These are phyloP conservation scores for Benincasa hispida DNA, from an alignment of 306 rosid species.

Conservation along the genomic window DNA sequence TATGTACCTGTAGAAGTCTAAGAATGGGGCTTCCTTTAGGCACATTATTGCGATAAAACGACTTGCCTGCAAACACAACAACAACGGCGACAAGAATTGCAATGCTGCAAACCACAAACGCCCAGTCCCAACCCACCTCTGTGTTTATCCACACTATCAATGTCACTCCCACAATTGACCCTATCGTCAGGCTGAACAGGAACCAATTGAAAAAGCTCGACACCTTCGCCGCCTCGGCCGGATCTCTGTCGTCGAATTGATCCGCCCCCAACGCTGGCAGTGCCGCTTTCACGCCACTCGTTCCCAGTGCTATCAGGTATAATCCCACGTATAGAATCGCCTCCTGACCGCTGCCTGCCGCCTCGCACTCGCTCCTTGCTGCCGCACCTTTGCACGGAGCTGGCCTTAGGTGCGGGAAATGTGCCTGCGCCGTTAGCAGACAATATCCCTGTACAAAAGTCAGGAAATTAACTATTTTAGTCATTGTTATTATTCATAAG, in stretches of 20 bases:
- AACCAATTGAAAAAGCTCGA: conserved; percentile 90
- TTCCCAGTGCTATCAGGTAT: conserved; percentile 65
- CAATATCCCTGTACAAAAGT: conserved; percentile 40
- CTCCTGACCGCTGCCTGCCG: conserved; percentile 21
- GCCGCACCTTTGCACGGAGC: conserved; percentile 15
- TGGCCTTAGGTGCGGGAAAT: conserved; percentile 40
- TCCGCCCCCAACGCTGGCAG: conserved; percentile 77
- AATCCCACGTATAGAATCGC: conserved; percentile 53
- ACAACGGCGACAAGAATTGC: conserved; percentile 24
- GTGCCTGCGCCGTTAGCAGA: conserved; percentile 54
- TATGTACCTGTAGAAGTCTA: conserved; percentile 38
- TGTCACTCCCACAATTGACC: conserved; percentile 58
- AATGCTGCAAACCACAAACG: conserved; percentile 30
- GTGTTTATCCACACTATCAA: conserved; percentile 47
- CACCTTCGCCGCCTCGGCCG: conserved; percentile 37
- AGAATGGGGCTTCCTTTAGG: conserved; percentile 61
- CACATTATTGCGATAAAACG: conserved; percentile 40
- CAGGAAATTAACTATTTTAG: no score
- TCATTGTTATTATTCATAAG: no score
- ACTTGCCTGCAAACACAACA: conserved; percentile 39
- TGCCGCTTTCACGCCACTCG: conserved; percentile 59
- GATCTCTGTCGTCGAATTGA: conserved; percentile 58
- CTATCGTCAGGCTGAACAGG: conserved; percentile 54
- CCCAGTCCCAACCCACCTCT: conserved; percentile 64
- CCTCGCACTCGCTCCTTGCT: conserved; percentile 20